Conservation (phyloP, 169 alveolate species). For the Plasmodium billcollinsi region DNA sequence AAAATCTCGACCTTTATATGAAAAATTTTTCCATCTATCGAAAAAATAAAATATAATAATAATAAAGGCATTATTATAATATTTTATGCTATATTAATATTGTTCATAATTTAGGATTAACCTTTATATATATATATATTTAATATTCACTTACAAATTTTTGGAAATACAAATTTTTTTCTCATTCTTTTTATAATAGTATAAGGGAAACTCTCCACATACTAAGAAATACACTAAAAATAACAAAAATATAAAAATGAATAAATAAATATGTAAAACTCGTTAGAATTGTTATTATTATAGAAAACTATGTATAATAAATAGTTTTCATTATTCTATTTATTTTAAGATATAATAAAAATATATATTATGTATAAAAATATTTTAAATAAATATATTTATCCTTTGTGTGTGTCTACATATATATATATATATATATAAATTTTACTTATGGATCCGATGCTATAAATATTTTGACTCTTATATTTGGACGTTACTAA, state of each 20-base stretch:
- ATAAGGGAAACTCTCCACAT: constrained; percentile 47
- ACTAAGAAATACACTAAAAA: constrained; percentile 45
- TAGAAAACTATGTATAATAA: too few species aligned
- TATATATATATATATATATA: too few species aligned
- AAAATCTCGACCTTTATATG: constrained; percentile 48
- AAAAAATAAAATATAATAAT: background rate
- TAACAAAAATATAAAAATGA: background rate
- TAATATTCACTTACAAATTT: background rate
- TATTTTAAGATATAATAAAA: background rate
- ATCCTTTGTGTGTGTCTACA: too few species aligned
- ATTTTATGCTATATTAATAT: background rate
- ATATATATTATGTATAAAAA: too few species aligned
- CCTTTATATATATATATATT: constrained; percentile 11
- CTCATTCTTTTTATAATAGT: constrained; percentile 16
- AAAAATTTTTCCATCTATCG: constrained; percentile 27
- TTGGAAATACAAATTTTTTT: constrained; percentile 4
- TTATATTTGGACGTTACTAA: constrained; percentile 29
- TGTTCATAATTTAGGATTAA: too few species aligned
- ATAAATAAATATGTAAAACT: too few species aligned
- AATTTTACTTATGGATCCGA: constrained; percentile 54
- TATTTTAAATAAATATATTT: too few species aligned
- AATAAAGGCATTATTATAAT: background rate
- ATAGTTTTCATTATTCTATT: background rate
- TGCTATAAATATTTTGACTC: constrained; percentile 41
- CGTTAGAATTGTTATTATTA: too few species aligned